Evolutionary conservation across 805 yeast species (phyloP), one percentile per base, ranked within the genome.

Genomic region (Ogataea glucozyma): DNA sequence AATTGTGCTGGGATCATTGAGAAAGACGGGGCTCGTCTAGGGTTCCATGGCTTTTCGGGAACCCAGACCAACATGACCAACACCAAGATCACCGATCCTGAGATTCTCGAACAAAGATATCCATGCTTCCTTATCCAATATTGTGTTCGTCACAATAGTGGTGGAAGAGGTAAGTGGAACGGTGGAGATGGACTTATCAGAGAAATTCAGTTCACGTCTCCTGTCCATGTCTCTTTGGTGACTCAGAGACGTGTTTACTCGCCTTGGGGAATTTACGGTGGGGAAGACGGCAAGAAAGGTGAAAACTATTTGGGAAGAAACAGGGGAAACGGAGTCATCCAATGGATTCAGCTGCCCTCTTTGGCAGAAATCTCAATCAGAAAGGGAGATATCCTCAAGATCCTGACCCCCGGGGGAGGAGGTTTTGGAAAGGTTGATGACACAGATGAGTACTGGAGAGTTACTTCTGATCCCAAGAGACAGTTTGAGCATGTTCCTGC

Each of bases 241-340:
- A 71, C 76, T 61, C 78, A 77, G 52, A 65, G 83, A 60, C 66
- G 84, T 58, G 67, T 76, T 1, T 61, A 68, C 39, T 69, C 79
- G 2, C 83, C 83, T 8, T 76, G 71, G 61, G 83, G 83, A 18
- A 65, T 76, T 33, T 55, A 69, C 38, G 83, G 83, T 1, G 84
- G 83, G 31, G 67, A 56, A 10, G 70, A 67, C 43, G 83, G 82
- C n/a, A 57, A 62, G 20, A 64, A 73, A 40, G 84, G 84, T 26
- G 62, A 61, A 56, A 65, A 47, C 33, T 40, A 41, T 19, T 23
- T 47, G 18, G 51, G 41, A 20, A 47, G 41, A 34, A 40, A 13
- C 38, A 34, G 37, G 9, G 34, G 30, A 10, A 32, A 40, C 9
- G 51, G 51, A 3, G 13, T 38, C 16, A 44, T 57, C 10, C 64